phyloP scores from a whole-genome alignment of 106 monocot species.

The Platanthera zijinensis region DNA sequence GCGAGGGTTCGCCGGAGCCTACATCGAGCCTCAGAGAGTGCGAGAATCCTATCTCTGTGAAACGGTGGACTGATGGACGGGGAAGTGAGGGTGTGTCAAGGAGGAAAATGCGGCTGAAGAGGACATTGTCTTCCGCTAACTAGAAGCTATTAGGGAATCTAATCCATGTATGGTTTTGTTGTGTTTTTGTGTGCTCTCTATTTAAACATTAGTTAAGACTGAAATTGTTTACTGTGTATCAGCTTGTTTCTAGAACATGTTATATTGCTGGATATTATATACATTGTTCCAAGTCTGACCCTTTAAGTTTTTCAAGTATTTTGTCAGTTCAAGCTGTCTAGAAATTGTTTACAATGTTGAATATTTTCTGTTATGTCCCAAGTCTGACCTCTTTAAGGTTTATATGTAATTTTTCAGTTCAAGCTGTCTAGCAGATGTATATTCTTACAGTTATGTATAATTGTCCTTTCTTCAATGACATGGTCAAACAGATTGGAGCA shows the following conservation, averaged over 20 bases:
- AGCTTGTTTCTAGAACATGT: not conserved
- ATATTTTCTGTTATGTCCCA: not conserved
- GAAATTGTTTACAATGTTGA: not conserved
- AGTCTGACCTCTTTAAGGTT: not conserved
- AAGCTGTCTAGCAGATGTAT: not conserved
- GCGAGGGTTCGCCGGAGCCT: not conserved
- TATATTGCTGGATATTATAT: not conserved
- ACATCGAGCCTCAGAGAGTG: not conserved
- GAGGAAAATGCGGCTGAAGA: constrained; percentile 33
- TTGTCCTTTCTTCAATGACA: not conserved
- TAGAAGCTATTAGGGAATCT: constrained; percentile 15
- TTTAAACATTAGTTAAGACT: not conserved
- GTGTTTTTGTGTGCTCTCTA: not conserved
- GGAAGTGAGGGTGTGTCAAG: not conserved
- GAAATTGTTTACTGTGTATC: not conserved
- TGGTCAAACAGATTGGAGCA: not conserved
- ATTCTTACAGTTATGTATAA: not conserved
- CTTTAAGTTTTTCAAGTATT: not conserved
- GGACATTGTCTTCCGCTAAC: constrained; percentile 41
- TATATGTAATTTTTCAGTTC: not conserved
- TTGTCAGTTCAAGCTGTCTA: not conserved
- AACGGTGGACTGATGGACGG: constrained; percentile 2
- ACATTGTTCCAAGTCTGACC: not conserved
- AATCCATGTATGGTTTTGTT: not conserved
- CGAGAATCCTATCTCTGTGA: constrained; percentile 8